Evolutionary conservation across 2,329 filamentous ascomycete species (phyloP).

Genomic region (Cladosporium sp.): DNA sequence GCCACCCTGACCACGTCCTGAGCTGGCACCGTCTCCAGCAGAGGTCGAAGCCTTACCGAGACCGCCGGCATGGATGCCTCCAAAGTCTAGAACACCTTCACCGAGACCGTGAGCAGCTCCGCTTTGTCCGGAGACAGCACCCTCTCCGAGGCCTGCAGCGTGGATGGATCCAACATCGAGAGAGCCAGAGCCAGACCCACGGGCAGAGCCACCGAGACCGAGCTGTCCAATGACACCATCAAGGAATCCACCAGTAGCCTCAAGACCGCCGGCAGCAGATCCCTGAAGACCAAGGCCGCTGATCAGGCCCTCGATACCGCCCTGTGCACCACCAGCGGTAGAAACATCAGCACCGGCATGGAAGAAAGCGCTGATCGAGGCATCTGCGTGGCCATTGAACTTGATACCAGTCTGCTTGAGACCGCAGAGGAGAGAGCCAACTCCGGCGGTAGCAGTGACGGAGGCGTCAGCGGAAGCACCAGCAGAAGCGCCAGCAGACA

Average conservation of each 20-base stretch:
- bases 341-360: not conserved
- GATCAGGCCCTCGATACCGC: slow-evolving; percentile 14
- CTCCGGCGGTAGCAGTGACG: not conserved
- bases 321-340: not conserved
- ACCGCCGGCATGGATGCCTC: slow-evolving; percentile 1
- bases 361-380: slow-evolving; percentile 6
- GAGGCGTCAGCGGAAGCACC: not conserved
- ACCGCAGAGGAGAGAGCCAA: slow-evolving; percentile 14
- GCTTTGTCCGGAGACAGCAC: not conserved
- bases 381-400: not conserved
- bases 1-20: not conserved
- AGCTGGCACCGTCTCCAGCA: not conserved
- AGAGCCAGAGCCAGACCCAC: not conserved
- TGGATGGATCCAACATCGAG: slow-evolving; percentile 1
- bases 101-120: slow-evolving; percentile 3
- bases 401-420: slow-evolving; percentile 7
- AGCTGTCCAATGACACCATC: slow-evolving; percentile 12
- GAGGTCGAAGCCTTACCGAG: not conserved
- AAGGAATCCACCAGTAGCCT: slow-evolving; percentile 13
- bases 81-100: not conserved
- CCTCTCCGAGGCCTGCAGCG: not conserved
- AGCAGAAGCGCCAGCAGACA: not conserved
- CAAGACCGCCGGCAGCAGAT: slow-evolving; percentile 2
- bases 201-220: slow-evolving; percentile 11
- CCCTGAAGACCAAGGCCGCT: slow-evolving; percentile 16